Percentiles rank a stretch among this genome's conserved stretches.
Evolutionary conservation across 2,329 filamentous ascomycete species (phyloP).

Genomic region (Aaosphaeria arxii): DNA sequence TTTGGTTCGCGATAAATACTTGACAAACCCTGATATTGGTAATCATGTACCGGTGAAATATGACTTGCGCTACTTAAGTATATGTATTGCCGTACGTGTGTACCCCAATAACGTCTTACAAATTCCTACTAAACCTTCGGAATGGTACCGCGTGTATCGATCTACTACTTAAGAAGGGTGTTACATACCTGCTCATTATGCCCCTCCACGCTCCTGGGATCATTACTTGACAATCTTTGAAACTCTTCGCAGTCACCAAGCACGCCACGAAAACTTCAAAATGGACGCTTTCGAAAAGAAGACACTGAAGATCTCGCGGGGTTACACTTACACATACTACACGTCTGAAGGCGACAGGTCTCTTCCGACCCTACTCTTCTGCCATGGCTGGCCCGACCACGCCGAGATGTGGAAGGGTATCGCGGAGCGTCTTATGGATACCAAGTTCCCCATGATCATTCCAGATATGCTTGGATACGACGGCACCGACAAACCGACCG

Average conservation of each 20-base stretch:
- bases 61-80: too few species aligned
- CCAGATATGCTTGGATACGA: constrained; percentile 40
- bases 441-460: constrained; percentile 40
- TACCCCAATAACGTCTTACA: background rate
- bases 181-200: background rate
- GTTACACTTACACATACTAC: constrained; percentile 29
- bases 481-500: constrained; percentile 32
- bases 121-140: background rate
- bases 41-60: too few species aligned
- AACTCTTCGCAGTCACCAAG: background rate
- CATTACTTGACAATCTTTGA: background rate
- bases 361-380: constrained; percentile 29
- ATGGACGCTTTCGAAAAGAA: constrained; percentile 28
- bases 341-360: constrained; percentile 14
- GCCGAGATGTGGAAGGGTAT: constrained; percentile 46
- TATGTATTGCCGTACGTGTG: too few species aligned
- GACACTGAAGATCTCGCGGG: constrained; percentile 21
- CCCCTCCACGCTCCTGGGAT: background rate
- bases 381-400: constrained; percentile 52
- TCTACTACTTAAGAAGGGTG: background rate
- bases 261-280: background rate
- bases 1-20: too few species aligned
- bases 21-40: too few species aligned
- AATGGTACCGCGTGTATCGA: background rate
- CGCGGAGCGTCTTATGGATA: constrained; percentile 38